Conservation (phyloP, 2,329 filamentous ascomycete species). For the Fusarium sp. region DNA sequence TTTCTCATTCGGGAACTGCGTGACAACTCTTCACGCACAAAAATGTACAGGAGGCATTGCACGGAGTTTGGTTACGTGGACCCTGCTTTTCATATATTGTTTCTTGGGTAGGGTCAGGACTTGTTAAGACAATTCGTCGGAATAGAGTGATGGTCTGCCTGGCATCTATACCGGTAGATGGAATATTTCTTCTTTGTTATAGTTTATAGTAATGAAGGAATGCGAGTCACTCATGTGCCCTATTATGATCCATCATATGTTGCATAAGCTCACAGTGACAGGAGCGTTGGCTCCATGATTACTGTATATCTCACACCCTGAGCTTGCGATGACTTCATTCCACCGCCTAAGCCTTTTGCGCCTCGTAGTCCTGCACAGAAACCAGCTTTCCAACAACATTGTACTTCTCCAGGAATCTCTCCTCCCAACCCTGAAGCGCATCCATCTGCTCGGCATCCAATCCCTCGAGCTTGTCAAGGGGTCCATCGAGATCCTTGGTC, state of each 20-base stretch:
- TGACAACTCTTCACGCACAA: slow-evolving; percentile 32
- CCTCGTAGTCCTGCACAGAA: slow-evolving; percentile 56
- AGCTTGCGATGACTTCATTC: neutral
- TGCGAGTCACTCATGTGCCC: slow-evolving; percentile 19
- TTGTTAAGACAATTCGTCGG: slow-evolving; percentile 24
- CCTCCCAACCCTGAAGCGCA: slow-evolving; percentile 90
- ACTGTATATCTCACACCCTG: neutral
- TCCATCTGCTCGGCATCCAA: slow-evolving; percentile 82
- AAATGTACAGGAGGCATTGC: slow-evolving; percentile 51
- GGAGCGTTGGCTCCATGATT: neutral
- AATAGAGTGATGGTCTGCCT: slow-evolving; percentile 26
- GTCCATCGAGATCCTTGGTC: slow-evolving; percentile 87
- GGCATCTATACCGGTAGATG: slow-evolving; percentile 6
- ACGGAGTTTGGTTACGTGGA: slow-evolving; percentile 49
- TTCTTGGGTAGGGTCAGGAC: slow-evolving; percentile 34
- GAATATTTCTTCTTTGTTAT: slow-evolving; percentile 33
- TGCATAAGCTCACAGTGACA: neutral
- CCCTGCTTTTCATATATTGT: slow-evolving; percentile 36
- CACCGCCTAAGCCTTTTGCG: slow-evolving; percentile 30
- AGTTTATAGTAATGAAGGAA: slow-evolving; percentile 40
- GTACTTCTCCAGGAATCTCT: slow-evolving; percentile 93
- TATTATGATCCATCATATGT: neutral
- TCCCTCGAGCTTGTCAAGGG: slow-evolving; percentile 80
- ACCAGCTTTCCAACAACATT: slow-evolving; percentile 91
- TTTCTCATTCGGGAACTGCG: slow-evolving; percentile 26